A percentile compares a stretch with the other conserved stretches of the same genome.
Conservation (phyloP, 2,329 filamentous ascomycete species). For the Diaporthe eres region DNA sequence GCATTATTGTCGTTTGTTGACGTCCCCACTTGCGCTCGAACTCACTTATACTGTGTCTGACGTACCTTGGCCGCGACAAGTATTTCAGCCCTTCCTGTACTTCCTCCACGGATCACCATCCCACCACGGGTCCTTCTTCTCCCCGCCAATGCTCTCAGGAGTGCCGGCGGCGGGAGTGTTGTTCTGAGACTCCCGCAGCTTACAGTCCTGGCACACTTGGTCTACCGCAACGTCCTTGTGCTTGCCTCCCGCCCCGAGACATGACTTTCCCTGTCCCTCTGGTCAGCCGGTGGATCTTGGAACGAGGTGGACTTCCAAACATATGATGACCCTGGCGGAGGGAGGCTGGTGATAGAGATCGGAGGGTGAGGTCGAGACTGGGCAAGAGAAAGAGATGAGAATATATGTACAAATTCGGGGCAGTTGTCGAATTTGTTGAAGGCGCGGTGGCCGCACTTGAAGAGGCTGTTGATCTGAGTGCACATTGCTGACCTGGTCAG, state of each 20-base stretch:
- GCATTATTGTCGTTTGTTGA: not conserved
- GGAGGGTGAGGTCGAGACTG: not conserved
- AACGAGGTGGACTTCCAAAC: slow-evolving; percentile 5
- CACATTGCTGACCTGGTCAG: slow-evolving; percentile 44
- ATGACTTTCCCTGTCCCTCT: slow-evolving; percentile 40
- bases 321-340: not conserved
- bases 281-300: not conserved
- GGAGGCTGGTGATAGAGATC: not conserved
- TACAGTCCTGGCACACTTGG: slow-evolving; percentile 46
- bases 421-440: slow-evolving; percentile 48
- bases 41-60: not conserved
- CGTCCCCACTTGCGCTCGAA: not conserved
- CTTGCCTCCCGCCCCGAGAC: slow-evolving; percentile 46
- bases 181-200: slow-evolving; percentile 31
- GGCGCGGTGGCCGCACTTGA: slow-evolving; percentile 46
- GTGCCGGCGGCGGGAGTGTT: slow-evolving; percentile 29
- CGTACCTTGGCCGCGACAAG: not conserved
- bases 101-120: slow-evolving; percentile 45
- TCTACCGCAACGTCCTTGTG: slow-evolving; percentile 43
- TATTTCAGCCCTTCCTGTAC: slow-evolving; percentile 27
- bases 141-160: slow-evolving; percentile 37
- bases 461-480: slow-evolving; percentile 46
- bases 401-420: slow-evolving; percentile 40
- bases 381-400: slow-evolving; percentile 1
- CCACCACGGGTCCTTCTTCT: slow-evolving; percentile 42